Evolutionary conservation across 495 filamentous ascomycete species (phyloP).

Genomic region (Cercophora sp.): DNA sequence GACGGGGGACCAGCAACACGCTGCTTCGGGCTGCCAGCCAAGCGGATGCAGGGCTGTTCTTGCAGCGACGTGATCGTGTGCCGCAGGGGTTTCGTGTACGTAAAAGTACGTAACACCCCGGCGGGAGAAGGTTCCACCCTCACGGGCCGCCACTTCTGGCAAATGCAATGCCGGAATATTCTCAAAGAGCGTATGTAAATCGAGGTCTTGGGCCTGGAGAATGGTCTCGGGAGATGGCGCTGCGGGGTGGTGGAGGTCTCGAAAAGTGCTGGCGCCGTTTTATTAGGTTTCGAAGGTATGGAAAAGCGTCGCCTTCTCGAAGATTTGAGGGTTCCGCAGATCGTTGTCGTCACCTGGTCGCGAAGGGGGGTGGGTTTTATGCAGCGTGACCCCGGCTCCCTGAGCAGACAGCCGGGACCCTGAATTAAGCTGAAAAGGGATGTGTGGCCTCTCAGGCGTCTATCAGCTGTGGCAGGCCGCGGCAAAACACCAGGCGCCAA

Average conservation of each 20-base stretch:
- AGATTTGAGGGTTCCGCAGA: slow-evolving; percentile 10
- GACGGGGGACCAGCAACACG: slow-evolving; percentile 2
- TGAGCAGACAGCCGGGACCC: slow-evolving; percentile 9
- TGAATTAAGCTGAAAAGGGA: slow-evolving; percentile 12
- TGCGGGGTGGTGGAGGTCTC: neutral
- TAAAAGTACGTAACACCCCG: slow-evolving; percentile 27
- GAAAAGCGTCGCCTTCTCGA: neutral
- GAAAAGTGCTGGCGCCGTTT: neutral
- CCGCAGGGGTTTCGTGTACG: slow-evolving; percentile 23
- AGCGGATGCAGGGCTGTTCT: slow-evolving; percentile 6
- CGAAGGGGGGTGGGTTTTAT: slow-evolving; percentile 13
- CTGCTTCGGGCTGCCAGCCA: slow-evolving; percentile 2
- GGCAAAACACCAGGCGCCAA: neutral
- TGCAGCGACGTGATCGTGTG: slow-evolving; percentile 16
- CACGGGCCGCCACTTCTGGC: slow-evolving; percentile 4
- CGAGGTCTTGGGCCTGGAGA: neutral
- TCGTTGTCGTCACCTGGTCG: slow-evolving; percentile 17
- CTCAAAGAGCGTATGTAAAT: neutral
- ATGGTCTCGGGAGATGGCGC: neutral
- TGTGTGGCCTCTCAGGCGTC: neutral
- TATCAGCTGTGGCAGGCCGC: too few species aligned
- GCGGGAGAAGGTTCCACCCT: slow-evolving; percentile 12
- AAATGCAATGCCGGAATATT: neutral
- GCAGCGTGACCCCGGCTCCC: slow-evolving; percentile 17
- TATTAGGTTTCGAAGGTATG: neutral